Conservation (phyloP, 2,329 filamentous ascomycete genomes). For the Trichoderma breve region DNA sequence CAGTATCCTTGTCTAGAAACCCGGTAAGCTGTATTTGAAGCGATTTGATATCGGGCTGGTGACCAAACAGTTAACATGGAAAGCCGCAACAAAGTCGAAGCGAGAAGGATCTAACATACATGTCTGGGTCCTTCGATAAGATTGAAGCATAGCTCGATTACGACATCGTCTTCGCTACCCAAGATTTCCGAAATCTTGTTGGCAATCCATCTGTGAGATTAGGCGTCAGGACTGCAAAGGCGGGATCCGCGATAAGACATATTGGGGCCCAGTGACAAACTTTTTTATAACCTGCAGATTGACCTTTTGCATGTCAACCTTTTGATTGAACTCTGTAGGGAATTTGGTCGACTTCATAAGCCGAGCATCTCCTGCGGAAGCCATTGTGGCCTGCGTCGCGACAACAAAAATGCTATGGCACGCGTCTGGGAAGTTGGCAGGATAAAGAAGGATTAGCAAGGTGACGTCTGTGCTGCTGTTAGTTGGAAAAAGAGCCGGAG, state of each 20-base stretch:
- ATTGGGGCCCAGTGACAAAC: constrained; percentile 46
- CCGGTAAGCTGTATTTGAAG: constrained; percentile 93
- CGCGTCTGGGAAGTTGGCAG: constrained; percentile 24
- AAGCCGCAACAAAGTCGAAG: background rate
- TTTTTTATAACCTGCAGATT: constrained; percentile 98
- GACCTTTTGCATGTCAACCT: constrained; percentile 97
- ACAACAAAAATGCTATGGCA: background rate
- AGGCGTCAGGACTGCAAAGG: constrained; percentile 19
- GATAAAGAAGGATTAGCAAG: constrained; percentile 22
- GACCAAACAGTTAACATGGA: constrained; percentile 23
- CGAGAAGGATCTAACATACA: constrained; percentile 45
- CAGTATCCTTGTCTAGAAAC: constrained; percentile 89
- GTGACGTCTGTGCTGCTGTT: constrained; percentile 32
- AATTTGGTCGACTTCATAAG: constrained; percentile 90
- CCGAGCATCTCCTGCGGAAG: constrained; percentile 82
- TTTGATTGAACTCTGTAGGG: constrained; percentile 86
- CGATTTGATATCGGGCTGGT: constrained; percentile 89
- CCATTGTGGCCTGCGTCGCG: constrained; percentile 54
- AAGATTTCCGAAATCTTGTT: constrained; percentile 83
- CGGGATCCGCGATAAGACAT: background rate
- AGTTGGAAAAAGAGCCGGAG: constrained; percentile 10
- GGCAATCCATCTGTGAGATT: constrained; percentile 76
- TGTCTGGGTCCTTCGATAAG: constrained; percentile 70
- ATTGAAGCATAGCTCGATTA: constrained; percentile 78
- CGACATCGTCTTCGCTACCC: constrained; percentile 91